These are phyloP conservation scores for Juncus effusus DNA, from an alignment of 176 grass and related monocot species.

Conservation along the genomic window DNA sequence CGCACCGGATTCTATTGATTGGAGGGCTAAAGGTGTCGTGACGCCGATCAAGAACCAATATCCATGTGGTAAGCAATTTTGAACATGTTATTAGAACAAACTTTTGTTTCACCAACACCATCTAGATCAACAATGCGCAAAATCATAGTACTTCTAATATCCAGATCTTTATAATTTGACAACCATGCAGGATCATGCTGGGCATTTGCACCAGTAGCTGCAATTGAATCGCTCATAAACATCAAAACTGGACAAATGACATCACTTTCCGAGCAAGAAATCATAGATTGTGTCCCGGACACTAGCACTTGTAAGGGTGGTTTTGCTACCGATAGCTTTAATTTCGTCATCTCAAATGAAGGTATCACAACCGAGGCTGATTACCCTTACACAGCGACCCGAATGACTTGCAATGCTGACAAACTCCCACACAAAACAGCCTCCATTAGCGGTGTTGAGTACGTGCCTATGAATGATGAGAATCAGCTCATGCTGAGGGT, in stretches of 20 bases:
- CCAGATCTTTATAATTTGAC: too few species aligned
- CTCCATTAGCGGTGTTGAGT: background rate
- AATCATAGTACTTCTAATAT: background rate
- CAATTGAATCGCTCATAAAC: conserved; percentile 37
- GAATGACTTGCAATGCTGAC: conserved; percentile 14
- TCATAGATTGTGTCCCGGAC: conserved; percentile 11
- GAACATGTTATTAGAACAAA: background rate
- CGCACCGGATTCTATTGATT: conserved; percentile 21
- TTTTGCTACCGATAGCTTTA: conserved; percentile 19
- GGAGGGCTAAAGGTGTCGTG: conserved; percentile 30
- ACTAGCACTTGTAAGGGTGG: conserved; percentile 29
- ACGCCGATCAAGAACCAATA: conserved; percentile 30
- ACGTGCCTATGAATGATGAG: conserved; percentile 24
- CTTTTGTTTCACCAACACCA: background rate
- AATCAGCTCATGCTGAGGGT: conserved; percentile 26
- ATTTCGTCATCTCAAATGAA: conserved; percentile 19
- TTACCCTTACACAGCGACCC: conserved; percentile 21
- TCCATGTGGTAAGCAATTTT: conserved; percentile 10
- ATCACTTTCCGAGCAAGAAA: conserved; percentile 23
- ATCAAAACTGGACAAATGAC: conserved; percentile 35
- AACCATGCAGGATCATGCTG: conserved; percentile 29
- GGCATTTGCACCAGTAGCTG: conserved; percentile 34
- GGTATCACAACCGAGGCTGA: conserved; percentile 32
- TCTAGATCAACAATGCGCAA: background rate
- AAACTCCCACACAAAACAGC: background rate